Evolutionary conservation across 208 protist genomes (phyloP), one percentile per base, ranked within the genome.

Genomic region (Acanthamoeba sp.): DNA sequence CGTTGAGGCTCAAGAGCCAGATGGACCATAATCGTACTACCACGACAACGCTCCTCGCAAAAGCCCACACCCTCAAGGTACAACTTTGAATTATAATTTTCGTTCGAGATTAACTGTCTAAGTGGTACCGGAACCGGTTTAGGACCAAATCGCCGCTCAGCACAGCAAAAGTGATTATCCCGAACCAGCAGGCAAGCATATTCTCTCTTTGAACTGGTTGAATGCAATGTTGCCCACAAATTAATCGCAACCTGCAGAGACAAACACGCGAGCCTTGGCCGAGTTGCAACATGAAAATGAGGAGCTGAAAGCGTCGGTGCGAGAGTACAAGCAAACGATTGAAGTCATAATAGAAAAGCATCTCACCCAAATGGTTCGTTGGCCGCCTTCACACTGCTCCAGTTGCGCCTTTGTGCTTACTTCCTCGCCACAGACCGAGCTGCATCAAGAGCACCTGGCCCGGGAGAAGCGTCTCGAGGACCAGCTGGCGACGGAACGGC

Each of bases 401-500:
- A 78, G 10, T 24, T 64, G 3, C 18, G 38, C 34, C n/a, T 62
- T 48, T 59, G 32, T 48, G 7, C 45, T 88, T 3, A 42, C 32
- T 6, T 88, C 78, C 36, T 20, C n/a, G 18, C 6, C 38, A 20
- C 80, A 88, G 80, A 38, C 42, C 3, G 80, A 88, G 80, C 29
- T 88, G 2, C 80, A 88, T 38, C 80, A 88, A n/a, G 80, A 88
- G 80, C 80, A 88, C 45, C n/a, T 88, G n/a, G 32, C 80, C 22
- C 42, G 80, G 18, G 52, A 64, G 32, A 62, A 88, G 42, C 80
- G 34, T 14, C 48, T 62, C 9, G 80, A 88, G 34, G 48, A 48
- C 12, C 80, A 38, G 34, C 52, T 62, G 45, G 52, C 80, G 24
- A 24, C 32, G 52, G 80, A 88, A 38, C 2, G 27, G 42, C 48